Evolutionary conservation across 106 monocot species (phyloP), one percentile per base, ranked within the genome.

Genomic region (Phalaenopsis aphrodite): DNA sequence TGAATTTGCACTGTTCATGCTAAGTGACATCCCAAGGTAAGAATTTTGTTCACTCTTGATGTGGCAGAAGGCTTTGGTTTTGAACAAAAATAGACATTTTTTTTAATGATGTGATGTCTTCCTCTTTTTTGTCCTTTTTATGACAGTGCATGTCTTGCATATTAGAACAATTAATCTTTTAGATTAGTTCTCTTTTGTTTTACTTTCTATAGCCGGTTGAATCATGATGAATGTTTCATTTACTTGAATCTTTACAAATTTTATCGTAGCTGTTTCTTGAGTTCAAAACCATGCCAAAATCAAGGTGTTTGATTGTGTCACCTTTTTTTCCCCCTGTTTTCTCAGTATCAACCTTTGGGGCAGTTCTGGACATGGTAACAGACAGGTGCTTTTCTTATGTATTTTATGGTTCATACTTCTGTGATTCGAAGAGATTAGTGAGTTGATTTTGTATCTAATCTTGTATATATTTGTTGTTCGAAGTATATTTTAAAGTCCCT

Each of bases 321-420:
- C 71, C 9, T 78, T 6, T 64, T 77, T 56, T n/a, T 80, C 30
- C 30, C 30, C 30, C 30, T 30, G 30, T 30, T 38, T 38, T 84
- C 14, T 47, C 89, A 95, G 95, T 91, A 64, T 95, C 95, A 78
- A 95, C 95, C 66, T 91, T 95, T 85, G 95, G 95, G 88, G 95
- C 90, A 86, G 93, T 93, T 45, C 78, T 95, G 87, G 95, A 95
- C 87, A 95, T 95, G 95, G 87, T 95, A 75, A 95, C 93, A 15
- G 95, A 95, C 91, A 95, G 95, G 95, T 95, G 46, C 75, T 77
- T 82, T 78, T 83, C 52, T 72, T 41, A 46, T 12, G 7, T 24
- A 74, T 18, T 45, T 69, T 57, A 17, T 56, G 58, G 41, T 72
- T n/a, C 14, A 79, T 71, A 41, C 37, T 79, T 24, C 74, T 76